These are phyloP conservation scores for Rhododendron griersonianum DNA, from an alignment of 148 eudicot genomes.

Conservation along the genomic window DNA sequence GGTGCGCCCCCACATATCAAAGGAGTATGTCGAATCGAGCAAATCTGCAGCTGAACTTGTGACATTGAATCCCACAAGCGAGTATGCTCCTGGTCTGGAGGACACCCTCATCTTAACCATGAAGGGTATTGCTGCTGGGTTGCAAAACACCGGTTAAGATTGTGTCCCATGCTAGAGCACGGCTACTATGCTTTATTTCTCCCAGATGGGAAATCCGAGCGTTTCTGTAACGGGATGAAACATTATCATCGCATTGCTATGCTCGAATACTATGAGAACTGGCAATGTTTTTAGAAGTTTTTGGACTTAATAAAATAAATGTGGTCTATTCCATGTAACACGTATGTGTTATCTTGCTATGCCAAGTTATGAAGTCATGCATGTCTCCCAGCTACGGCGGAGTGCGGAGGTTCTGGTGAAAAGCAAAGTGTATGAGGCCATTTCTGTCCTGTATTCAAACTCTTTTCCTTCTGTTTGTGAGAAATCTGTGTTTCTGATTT, in stretches of 20 bases:
- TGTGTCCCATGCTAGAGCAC: not conserved
- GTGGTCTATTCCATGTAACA: not conserved
- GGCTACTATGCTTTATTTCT: not conserved
- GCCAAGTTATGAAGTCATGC: not conserved
- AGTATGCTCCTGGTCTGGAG: slow-evolving; percentile 95
- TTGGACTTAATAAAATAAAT: not conserved
- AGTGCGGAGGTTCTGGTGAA: not conserved
- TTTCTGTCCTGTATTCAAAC: not conserved
- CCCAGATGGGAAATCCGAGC: not conserved
- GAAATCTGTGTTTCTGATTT: not conserved
- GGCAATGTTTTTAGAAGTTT: not conserved
- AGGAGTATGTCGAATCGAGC: slow-evolving; percentile 64
- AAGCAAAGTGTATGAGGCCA: not conserved
- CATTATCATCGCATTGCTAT: not conserved
- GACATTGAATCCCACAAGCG: slow-evolving; percentile 83
- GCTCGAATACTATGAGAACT: not conserved
- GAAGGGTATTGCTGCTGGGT: slow-evolving; percentile 99
- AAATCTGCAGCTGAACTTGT: slow-evolving; percentile 75
- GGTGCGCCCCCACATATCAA: slow-evolving; percentile 79
- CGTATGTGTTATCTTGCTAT: not conserved
- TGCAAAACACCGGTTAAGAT: slow-evolving; percentile 87
- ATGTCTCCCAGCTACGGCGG: not conserved
- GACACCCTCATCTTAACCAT: slow-evolving; percentile 97
- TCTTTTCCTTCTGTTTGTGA: not conserved
- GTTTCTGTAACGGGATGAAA: not conserved